Evolutionary conservation across 495 filamentous ascomycete genomes (phyloP).

Genomic region (Daldinia caldariorum): DNA sequence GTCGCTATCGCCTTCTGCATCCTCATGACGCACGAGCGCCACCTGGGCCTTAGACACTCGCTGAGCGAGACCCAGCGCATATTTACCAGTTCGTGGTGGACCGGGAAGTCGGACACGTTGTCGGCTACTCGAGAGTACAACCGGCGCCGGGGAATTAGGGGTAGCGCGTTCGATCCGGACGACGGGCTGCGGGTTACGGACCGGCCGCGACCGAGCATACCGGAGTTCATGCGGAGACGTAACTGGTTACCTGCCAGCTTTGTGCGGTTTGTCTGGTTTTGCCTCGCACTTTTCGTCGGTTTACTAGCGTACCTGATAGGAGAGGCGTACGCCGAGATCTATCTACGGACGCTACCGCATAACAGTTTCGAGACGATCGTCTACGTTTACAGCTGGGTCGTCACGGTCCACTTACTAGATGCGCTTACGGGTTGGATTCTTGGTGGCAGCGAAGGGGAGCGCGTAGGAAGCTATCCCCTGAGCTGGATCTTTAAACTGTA

Average conservation of each 20-base stretch:
- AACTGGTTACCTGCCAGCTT: constrained; percentile 68
- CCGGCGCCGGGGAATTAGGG: constrained; percentile 46
- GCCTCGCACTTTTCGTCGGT: constrained; percentile 66
- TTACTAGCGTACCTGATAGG: constrained; percentile 69
- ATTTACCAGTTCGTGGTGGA: constrained; percentile 70
- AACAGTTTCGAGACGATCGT: constrained; percentile 69
- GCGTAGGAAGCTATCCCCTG: constrained; percentile 70
- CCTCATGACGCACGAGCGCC: constrained; percentile 66
- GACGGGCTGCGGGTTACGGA: constrained; percentile 42
- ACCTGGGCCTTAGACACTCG: constrained; percentile 62
- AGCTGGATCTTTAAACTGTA: constrained; percentile 73
- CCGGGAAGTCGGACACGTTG: constrained; percentile 58
- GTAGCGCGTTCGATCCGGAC: constrained; percentile 48
- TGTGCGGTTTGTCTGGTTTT: constrained; percentile 74
- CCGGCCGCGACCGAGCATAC: constrained; percentile 39
- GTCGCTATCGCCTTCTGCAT: constrained; percentile 68
- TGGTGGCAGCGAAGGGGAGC: constrained; percentile 64
- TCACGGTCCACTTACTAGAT: constrained; percentile 69
- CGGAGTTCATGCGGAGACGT: constrained; percentile 53
- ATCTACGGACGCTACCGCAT: constrained; percentile 70
- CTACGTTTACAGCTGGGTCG: constrained; percentile 73
- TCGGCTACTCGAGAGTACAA: constrained; percentile 41
- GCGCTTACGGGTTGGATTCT: constrained; percentile 70
- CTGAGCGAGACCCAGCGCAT: constrained; percentile 71
- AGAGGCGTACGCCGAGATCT: constrained; percentile 73